Percentiles rank a stretch among this genome's conserved stretches.
These are phyloP conservation scores for Groenewaldozyma tartarivorans DNA, from an alignment of 805 yeast genomes.

Conservation along the genomic window DNA sequence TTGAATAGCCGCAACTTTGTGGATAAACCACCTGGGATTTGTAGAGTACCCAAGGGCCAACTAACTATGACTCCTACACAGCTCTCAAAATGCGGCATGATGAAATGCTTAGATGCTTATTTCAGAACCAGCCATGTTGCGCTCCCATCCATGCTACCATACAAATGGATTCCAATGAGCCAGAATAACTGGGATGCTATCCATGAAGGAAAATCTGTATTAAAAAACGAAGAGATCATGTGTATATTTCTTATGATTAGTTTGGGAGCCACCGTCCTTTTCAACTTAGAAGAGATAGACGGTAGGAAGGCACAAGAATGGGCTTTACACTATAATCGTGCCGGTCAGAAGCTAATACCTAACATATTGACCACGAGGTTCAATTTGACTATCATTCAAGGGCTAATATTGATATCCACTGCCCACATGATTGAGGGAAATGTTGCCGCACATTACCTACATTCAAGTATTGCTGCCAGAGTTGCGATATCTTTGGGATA, in stretches of 20 bases:
- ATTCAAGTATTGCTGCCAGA: conserved; percentile 4
- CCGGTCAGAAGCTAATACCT: conserved; percentile 1
- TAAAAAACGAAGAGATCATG: conserved; percentile 1
- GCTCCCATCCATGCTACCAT: conserved; percentile 3
- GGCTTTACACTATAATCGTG: conserved; percentile 1
- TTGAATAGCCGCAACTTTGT: too few relatives aligned
- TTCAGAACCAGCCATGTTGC: conserved; percentile 1
- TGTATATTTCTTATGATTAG: conserved; percentile 4
- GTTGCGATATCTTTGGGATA: conserved; percentile 7
- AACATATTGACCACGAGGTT: background rate
- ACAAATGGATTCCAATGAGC: conserved; percentile 4
- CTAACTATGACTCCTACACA: background rate
- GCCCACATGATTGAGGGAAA: background rate
- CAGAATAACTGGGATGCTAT: conserved; percentile 3
- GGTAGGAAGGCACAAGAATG: conserved; percentile 2
- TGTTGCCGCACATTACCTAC: background rate
- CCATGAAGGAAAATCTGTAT: background rate
- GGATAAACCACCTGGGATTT: conserved; percentile 1
- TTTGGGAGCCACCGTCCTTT: conserved; percentile 2
- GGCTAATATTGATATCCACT: background rate
- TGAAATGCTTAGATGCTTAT: conserved; percentile 4
- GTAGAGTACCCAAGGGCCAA: background rate
- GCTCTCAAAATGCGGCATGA: conserved; percentile 3
- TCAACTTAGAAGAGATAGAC: background rate
- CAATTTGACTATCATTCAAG: conserved; percentile 2